A percentile compares a stretch with the other conserved stretches of the same genome.
phyloP scores from a whole-genome alignment of 2,329 filamentous ascomycete genomes.

The Verticillium tricorpus region DNA sequence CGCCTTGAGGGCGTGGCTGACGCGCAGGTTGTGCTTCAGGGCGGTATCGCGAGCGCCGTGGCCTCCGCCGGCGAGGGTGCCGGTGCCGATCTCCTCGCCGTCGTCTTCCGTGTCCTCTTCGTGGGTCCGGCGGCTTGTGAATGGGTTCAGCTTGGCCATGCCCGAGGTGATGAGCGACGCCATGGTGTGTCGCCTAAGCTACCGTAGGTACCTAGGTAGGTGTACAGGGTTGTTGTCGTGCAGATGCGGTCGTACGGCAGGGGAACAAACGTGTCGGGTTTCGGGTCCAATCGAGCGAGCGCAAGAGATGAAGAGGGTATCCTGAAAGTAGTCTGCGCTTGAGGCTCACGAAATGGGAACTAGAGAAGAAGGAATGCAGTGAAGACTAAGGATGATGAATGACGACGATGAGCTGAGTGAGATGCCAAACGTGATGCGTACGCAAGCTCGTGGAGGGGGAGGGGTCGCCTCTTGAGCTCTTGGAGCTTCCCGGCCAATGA shows the following conservation, averaged over 20 bases:
- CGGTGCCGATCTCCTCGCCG: slow-evolving; percentile 46
- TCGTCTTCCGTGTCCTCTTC: slow-evolving; percentile 44
- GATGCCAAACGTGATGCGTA: neutral
- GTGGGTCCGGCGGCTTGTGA: slow-evolving; percentile 20
- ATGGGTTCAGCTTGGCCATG: slow-evolving; percentile 33
- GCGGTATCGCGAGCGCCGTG: slow-evolving; percentile 43
- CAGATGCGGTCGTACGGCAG: too few species aligned
- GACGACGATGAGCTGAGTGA: neutral
- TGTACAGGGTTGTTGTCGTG: too few species aligned
- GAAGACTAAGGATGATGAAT: neutral
- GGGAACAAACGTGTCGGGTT: too few species aligned
- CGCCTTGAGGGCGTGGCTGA: slow-evolving; percentile 53
- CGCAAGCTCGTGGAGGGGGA: neutral
- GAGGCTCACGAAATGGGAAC: too few species aligned
- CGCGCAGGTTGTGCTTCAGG: slow-evolving; percentile 49
- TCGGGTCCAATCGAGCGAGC: neutral
- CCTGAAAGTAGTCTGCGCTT: too few species aligned
- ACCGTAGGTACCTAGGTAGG: too few species aligned
- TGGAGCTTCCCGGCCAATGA: neutral
- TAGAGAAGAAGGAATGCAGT: neutral
- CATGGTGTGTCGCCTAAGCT: neutral
- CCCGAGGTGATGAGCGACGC: slow-evolving; percentile 8
- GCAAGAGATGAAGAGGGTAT: neutral
- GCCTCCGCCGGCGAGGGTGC: slow-evolving; percentile 55
- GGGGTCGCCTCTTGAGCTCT: neutral